Base-by-base conservation (phyloP, 257 asterid genomes). In the Primulina huaijiensis region DNA sequence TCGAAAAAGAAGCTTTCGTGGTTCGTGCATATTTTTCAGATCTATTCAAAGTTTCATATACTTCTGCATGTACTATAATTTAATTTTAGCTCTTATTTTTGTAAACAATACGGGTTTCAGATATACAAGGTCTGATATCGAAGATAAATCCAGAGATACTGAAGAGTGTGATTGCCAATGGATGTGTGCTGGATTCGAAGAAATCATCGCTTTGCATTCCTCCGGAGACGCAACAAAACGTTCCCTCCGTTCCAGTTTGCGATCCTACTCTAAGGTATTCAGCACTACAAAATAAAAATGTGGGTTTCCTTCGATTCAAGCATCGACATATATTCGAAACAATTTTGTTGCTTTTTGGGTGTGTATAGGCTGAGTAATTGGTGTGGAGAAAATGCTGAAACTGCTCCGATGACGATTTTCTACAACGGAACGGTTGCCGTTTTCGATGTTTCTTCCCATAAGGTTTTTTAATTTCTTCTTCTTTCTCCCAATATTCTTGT, bases 61-160 rank as follows among this genome's bases (percentile, higher is more conserved):
- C 30, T 2, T 27, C 2, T 27, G 30, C 30, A 27, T 27, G 30
- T 27, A 27, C 30, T 27, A 27, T 27, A 27, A 27, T 27, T 62
- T 10, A 19, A 12, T 30, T 12, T 30, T 12, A 30, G 6, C 12
- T 16, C 25, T 31, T 43, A 63, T 34, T 29, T 62, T 56, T 14
- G 10, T 62, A 3, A 11, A 7, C 9, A 2, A 60, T 27, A 20
- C 52, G n/a, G 8, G 27, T 20, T 7, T 43, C 70, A 85, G 88
- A 83, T 59, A 79, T 85, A 40, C 90, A 85, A 66, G 66, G 81
- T 3, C 76, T 79, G 34, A 73, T 83, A 56, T 73, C 86, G 3
- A 85, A 81, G 83, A 83, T 85, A 75, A 81, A 81, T 65, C 90
- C 88, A 3, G 86, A 83, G 61, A 66, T 85, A 23, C 72, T 85